Evolutionary conservation across 768 basidiomycete genomes (phyloP).

Genomic region (Cystobasidium onofrii): DNA sequence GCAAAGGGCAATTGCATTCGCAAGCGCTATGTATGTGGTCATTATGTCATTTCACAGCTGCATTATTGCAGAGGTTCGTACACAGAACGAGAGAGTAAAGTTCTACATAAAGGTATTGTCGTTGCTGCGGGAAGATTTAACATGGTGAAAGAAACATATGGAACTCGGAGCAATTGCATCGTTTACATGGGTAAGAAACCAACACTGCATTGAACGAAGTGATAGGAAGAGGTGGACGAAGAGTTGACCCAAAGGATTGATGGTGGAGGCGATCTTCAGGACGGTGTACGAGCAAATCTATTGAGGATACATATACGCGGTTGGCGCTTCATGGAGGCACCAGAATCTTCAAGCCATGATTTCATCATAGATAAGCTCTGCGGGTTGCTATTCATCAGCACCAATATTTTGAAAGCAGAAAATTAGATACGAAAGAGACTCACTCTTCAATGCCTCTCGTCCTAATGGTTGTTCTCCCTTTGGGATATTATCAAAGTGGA

Average conservation of each 20-base stretch:
- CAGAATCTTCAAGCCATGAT: conserved; percentile 35
- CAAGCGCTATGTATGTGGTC: too few relatives aligned
- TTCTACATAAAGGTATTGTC: not conserved
- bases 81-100: not conserved
- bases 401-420: too few relatives aligned
- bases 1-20: too few relatives aligned
- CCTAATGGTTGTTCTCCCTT: conserved; percentile 46
- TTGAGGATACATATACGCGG: too few relatives aligned
- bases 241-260: too few relatives aligned
- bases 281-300: too few relatives aligned
- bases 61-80: too few relatives aligned
- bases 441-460: conserved; percentile 46
- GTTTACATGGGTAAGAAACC: not conserved
- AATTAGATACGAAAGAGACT: not conserved
- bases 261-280: too few relatives aligned
- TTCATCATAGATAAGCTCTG: conserved; percentile 42
- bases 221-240: not conserved
- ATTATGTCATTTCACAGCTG: too few relatives aligned
- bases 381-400: too few relatives aligned
- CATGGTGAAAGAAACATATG: not conserved
- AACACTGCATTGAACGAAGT: not conserved
- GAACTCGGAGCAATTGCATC: not conserved
- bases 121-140: not conserved
- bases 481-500: conserved; percentile 45
- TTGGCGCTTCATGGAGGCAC: too few relatives aligned